A percentile compares a stretch with the other conserved stretches of the same genome.
Evolutionary conservation across 805 yeast species (phyloP).

Genomic region (Zygosaccharomyces lentus): DNA sequence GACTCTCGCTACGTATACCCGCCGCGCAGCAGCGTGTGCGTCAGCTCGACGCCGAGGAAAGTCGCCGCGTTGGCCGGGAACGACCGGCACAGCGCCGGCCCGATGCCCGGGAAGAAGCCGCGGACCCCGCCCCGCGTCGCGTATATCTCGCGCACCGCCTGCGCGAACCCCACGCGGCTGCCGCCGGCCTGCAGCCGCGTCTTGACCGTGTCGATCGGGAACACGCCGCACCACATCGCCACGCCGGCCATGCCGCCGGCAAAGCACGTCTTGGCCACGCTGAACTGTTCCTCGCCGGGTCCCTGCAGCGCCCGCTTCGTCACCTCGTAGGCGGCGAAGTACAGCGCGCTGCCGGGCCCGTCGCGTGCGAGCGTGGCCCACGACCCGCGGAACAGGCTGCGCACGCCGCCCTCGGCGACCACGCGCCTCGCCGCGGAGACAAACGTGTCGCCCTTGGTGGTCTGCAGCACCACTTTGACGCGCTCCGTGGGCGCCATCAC

Average conservation of each 20-base stretch:
- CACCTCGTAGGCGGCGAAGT: constrained; percentile 90
- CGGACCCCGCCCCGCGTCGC: constrained; percentile 65
- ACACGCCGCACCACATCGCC: constrained; percentile 93
- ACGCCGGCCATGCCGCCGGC: constrained; percentile 98
- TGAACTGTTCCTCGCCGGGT: constrained; percentile 51
- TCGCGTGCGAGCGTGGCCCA: constrained; percentile 91
- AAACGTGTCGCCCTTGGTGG: constrained; percentile 43
- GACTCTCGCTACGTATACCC: not conserved
- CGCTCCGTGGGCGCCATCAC: constrained; percentile 98
- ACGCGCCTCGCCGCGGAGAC: constrained; percentile 56
- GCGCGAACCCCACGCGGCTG: constrained; percentile 49
- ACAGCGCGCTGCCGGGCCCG: constrained; percentile 95
- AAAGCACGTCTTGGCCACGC: constrained; percentile 68
- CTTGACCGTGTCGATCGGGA: constrained; percentile 95
- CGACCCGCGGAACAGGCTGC: constrained; percentile 86
- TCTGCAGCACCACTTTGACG: constrained; percentile 88
- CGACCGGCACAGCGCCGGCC: constrained; percentile 89
- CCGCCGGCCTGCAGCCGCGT: constrained; percentile 36
- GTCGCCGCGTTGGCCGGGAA: constrained; percentile 99
- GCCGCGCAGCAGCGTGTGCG: constrained; percentile 2
- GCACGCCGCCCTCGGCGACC: constrained; percentile 73
- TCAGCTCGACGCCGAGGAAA: constrained; percentile 81
- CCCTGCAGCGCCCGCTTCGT: constrained; percentile 59
- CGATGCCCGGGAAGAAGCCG: constrained; percentile 96
- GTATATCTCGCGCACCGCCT: constrained; percentile 68